Percentiles rank a stretch among this genome's conserved stretches.
Evolutionary conservation across 2,329 filamentous ascomycete genomes (phyloP).

Genomic region (Davidsoniella virescens): DNA sequence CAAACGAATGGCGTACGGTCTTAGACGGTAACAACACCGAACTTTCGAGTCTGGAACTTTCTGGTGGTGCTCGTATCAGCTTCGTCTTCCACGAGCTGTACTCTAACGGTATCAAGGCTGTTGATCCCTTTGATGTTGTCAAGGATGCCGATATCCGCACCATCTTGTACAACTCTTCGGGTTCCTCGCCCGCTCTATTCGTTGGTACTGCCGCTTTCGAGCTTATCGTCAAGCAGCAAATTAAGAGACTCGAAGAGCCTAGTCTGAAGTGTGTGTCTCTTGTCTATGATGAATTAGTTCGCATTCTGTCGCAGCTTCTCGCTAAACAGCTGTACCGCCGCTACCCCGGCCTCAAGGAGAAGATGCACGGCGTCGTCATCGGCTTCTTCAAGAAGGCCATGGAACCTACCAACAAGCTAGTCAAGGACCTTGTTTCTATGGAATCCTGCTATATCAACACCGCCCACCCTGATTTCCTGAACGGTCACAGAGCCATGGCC

Average conservation of each 20-base stretch:
- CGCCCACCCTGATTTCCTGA: constrained; percentile 92
- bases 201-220: constrained; percentile 98
- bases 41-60: constrained; percentile 83
- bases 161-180: constrained; percentile 97
- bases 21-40: constrained; percentile 94
- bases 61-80: constrained; percentile 92
- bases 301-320: constrained; percentile 80
- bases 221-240: constrained; percentile 96
- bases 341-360: constrained; percentile 92
- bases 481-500: constrained; percentile 94
- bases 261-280: constrained; percentile 94
- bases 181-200: constrained; percentile 88
- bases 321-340: constrained; percentile 79
- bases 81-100: constrained; percentile 99
- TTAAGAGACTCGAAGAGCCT: constrained; percentile 88
- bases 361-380: constrained; percentile 86
- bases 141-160: constrained; percentile 97
- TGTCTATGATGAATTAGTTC: constrained; percentile 92
- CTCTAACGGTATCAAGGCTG: constrained; percentile 89
- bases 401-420: constrained; percentile 95
- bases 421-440: constrained; percentile 84
- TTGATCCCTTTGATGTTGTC: constrained; percentile 93
- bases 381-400: constrained; percentile 95
- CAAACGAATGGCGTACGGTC: constrained; percentile 91
- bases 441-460: constrained; percentile 97